Evolutionary conservation across 1,284 basidiomycete species (phyloP).

Genomic region (Cryptococcus sp.): DNA sequence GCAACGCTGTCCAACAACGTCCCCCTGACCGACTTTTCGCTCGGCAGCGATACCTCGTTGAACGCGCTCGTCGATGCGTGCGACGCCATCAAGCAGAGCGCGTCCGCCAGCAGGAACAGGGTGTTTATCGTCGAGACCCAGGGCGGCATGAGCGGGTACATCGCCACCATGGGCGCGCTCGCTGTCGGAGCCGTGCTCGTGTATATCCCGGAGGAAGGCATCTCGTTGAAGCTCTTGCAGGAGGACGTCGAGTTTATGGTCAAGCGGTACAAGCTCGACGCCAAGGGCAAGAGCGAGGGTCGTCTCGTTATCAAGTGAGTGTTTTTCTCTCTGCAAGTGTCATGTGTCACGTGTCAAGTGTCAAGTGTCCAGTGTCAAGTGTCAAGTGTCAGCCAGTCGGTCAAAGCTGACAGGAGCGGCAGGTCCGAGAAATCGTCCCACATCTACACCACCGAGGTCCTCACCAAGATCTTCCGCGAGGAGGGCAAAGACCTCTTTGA

Average conservation of each 20-base stretch:
- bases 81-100: conserved; percentile 97
- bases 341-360: no score
- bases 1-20: conserved; percentile 98
- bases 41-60: conserved; percentile 92
- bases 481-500: conserved; percentile 92
- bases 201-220: conserved; percentile 90
- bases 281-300: conserved; percentile 85
- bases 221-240: conserved; percentile 74
- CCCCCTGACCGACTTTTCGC: conserved; percentile 90
- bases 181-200: conserved; percentile 90
- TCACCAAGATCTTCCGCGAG: conserved; percentile 91
- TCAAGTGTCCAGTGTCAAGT: no score
- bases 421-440: conserved; percentile 83
- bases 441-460: conserved; percentile 87
- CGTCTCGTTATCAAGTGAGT: conserved; percentile 81
- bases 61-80: conserved; percentile 97
- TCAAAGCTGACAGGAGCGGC: conserved; percentile 2
- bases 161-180: conserved; percentile 90
- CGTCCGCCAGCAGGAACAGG: conserved; percentile 87
- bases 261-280: conserved; percentile 78
- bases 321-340: not conserved
- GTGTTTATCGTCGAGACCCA: conserved; percentile 99
- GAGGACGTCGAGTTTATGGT: conserved; percentile 87
- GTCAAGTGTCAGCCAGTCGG: no score
- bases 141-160: conserved; percentile 92